A percentile compares a stretch with the other conserved stretches of the same genome.
These are phyloP conservation scores for Penicillium atrosanguineum DNA, from an alignment of 495 filamentous ascomycete genomes.

Conservation along the genomic window DNA sequence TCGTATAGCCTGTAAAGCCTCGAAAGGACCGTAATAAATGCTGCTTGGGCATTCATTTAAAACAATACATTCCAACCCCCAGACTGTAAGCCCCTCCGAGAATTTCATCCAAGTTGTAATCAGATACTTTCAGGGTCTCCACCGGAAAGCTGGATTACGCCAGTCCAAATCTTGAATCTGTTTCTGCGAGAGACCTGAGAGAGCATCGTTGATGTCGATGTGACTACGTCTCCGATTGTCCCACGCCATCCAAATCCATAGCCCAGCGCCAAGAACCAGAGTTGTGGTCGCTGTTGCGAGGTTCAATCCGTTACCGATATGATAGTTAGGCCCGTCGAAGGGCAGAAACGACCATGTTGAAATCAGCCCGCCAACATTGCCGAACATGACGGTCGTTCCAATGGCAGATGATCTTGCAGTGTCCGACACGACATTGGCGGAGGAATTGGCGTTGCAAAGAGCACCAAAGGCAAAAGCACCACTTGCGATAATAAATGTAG, in stretches of 20 bases:
- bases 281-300: conserved; percentile 57
- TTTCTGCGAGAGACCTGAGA: conserved; percentile 52
- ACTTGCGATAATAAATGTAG: conserved; percentile 64
- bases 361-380: conserved; percentile 69
- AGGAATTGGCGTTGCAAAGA: conserved; percentile 61
- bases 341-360: conserved; percentile 69
- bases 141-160: conserved; percentile 68
- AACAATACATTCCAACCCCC: neutral
- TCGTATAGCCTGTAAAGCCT: too few species aligned
- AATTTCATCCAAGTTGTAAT: neutral
- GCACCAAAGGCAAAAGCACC: conserved; percentile 58
- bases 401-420: conserved; percentile 66
- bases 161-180: conserved; percentile 69
- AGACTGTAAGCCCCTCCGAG: neutral
- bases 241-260: conserved; percentile 60
- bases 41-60: neutral
- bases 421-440: conserved; percentile 69
- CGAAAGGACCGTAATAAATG: too few species aligned
- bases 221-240: conserved; percentile 59
- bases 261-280: conserved; percentile 43
- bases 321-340: conserved; percentile 64
- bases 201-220: conserved; percentile 50
- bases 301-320: conserved; percentile 71
- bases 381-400: conserved; percentile 66
- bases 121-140: conserved; percentile 37